Evolutionary conservation across 164 flowering plant genomes (phyloP).

Genomic region (Nelumbo lutea): DNA sequence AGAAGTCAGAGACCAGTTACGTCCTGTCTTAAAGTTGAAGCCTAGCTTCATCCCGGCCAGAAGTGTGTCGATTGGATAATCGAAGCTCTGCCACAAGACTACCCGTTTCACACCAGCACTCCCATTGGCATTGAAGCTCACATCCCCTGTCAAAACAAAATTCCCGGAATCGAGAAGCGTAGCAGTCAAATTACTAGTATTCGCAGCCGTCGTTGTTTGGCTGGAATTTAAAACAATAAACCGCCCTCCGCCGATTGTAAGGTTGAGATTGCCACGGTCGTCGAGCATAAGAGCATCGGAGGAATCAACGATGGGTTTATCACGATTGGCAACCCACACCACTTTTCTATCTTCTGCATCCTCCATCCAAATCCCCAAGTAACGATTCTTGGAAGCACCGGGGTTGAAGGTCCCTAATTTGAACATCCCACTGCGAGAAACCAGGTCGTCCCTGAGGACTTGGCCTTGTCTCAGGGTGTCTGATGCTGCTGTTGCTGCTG

Average conservation of each 20-base stretch:
- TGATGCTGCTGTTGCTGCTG: not conserved
- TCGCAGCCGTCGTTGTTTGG: not conserved
- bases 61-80: not conserved
- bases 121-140: not conserved
- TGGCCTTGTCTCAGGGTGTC: conserved; percentile 15
- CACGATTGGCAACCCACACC: not conserved
- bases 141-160: not conserved
- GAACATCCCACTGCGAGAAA: conserved; percentile 13
- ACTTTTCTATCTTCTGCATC: not conserved
- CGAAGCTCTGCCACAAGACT: conserved; percentile 11
- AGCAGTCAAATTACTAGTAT: not conserved
- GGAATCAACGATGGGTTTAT: not conserved
- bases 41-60: conserved; percentile 18
- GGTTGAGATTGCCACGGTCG: not conserved
- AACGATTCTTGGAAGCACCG: not conserved
- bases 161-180: conserved; percentile 2
- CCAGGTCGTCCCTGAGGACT: conserved; percentile 7
- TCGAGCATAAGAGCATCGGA: not conserved
- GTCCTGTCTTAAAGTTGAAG: conserved; percentile 6
- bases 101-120: not conserved
- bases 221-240: conserved; percentile 1
- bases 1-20: conserved; percentile 16
- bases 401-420: conserved; percentile 13
- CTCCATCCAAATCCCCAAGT: conserved; percentile 13
- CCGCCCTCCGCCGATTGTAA: not conserved